These are phyloP conservation scores for Paraphaeosphaeria sporulosa DNA, from an alignment of 2,329 filamentous ascomycete species.

Conservation along the genomic window DNA sequence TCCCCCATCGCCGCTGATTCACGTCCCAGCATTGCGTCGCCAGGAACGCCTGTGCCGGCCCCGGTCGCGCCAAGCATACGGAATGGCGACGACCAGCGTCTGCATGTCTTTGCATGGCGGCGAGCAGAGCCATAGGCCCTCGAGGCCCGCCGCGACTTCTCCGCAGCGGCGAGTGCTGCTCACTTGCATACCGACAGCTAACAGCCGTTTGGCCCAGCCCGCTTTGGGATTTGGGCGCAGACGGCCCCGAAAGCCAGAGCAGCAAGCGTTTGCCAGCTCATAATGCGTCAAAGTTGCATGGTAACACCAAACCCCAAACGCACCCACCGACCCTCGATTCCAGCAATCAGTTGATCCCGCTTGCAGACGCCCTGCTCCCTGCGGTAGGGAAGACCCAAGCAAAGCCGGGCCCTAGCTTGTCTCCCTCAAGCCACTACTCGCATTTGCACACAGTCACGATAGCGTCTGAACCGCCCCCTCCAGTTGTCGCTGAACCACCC, in stretches of 20 bases:
- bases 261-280: conserved; percentile 50
- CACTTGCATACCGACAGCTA: conserved; percentile 40
- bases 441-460: conserved; percentile 42
- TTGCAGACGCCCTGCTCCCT: conserved; percentile 27
- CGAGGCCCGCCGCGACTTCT: conserved; percentile 33
- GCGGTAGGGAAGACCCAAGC: conserved; percentile 34
- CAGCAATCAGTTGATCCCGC: conserved; percentile 43
- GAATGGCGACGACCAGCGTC: conserved; percentile 16
- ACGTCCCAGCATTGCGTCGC: conserved; percentile 17
- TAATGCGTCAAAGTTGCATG: conserved; percentile 42
- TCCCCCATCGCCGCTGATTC: background rate
- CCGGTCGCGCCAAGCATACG: conserved; percentile 35
- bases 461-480: conserved; percentile 44
- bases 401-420: conserved; percentile 43
- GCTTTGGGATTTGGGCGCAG: conserved; percentile 43
- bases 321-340: conserved; percentile 43
- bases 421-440: conserved; percentile 44
- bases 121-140: conserved; percentile 28
- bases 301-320: conserved; percentile 47
- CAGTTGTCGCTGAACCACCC: conserved; percentile 35
- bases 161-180: conserved; percentile 45
- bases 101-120: conserved; percentile 17
- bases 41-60: conserved; percentile 33
- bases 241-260: conserved; percentile 42
- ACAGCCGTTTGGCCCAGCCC: conserved; percentile 48